These are phyloP conservation scores for Scleromitrula shiraiana DNA, from an alignment of 2,329 filamentous ascomycete genomes.

Conservation along the genomic window DNA sequence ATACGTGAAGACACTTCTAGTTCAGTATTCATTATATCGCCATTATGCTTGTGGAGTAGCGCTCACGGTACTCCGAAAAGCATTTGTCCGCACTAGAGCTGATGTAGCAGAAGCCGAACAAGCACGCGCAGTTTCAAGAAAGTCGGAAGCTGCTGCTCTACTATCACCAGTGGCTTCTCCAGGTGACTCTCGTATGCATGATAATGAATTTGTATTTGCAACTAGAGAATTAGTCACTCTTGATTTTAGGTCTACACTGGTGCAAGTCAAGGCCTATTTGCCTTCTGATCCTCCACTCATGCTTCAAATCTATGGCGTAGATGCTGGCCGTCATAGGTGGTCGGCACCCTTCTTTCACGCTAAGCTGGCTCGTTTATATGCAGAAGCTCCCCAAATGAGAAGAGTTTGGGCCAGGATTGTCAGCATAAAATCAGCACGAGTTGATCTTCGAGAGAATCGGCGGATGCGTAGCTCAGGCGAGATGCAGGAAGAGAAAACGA, in stretches of 20 bases:
- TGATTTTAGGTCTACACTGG: constrained; percentile 70
- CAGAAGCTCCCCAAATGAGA: constrained; percentile 75
- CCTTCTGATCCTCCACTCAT: constrained; percentile 86
- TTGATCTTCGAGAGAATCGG: constrained; percentile 73
- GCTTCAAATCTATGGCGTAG: constrained; percentile 77
- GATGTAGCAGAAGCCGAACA: constrained; percentile 37
- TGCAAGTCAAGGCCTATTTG: constrained; percentile 85
- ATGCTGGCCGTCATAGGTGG: constrained; percentile 81
- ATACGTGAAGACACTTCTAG: constrained; percentile 65
- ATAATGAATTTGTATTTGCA: constrained; percentile 17
- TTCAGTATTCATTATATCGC: constrained; percentile 89
- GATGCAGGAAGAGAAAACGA: constrained; percentile 65
- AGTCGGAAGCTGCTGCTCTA: constrained; percentile 13
- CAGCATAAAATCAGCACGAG: constrained; percentile 70
- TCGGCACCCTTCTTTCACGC: constrained; percentile 72
- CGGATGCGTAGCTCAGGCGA: constrained; percentile 54
- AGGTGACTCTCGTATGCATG: constrained; percentile 15
- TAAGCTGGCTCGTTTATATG: constrained; percentile 75
- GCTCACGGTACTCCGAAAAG: constrained; percentile 62
- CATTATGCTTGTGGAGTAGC: constrained; percentile 88
- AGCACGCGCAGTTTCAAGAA: constrained; percentile 24
- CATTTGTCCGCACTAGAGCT: constrained; percentile 50
- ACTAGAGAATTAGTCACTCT: constrained; percentile 63
- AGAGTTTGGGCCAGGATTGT: constrained; percentile 79
- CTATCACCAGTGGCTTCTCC: constrained; percentile 25